phyloP scores from a whole-genome alignment of 768 basidiomycete genomes.

The Kwoniella dejecticola region DNA sequence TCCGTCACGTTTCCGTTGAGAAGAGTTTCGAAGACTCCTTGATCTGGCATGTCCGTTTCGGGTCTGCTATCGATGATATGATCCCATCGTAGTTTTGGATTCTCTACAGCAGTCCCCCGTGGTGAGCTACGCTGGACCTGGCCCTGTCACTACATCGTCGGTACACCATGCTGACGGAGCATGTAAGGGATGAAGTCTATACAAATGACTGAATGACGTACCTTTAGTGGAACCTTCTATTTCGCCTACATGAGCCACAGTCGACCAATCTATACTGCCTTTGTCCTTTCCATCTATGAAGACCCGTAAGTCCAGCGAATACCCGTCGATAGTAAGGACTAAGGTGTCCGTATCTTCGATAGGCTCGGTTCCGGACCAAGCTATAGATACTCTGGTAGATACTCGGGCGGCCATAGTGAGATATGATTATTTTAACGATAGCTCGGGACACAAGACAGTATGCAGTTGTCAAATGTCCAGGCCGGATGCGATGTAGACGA shows the following conservation, averaged over 20 bases:
- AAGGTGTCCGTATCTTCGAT: slow-evolving; percentile 42
- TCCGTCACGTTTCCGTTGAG: slow-evolving; percentile 36
- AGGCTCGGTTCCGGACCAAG: slow-evolving; percentile 25
- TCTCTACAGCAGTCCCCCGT: slow-evolving; percentile 14
- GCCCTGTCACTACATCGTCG: not conserved
- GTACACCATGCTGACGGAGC: not conserved
- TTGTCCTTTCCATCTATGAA: slow-evolving; percentile 17
- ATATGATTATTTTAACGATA: slow-evolving; percentile 38
- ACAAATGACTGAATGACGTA: slow-evolving; percentile 1
- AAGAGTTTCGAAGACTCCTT: slow-evolving; percentile 31
- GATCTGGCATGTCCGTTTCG: slow-evolving; percentile 28
- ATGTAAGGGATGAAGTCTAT: no score
- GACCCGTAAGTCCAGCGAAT: slow-evolving; percentile 34
- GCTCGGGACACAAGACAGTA: no score
- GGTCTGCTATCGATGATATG: slow-evolving; percentile 35
- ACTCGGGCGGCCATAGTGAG: slow-evolving; percentile 25
- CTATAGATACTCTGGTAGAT: slow-evolving; percentile 37
- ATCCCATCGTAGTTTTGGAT: slow-evolving; percentile 33
- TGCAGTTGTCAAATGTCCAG: no score
- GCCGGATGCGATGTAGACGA: no score
- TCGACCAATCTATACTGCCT: slow-evolving; percentile 36
- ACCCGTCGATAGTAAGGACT: slow-evolving; percentile 35
- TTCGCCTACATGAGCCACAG: slow-evolving; percentile 26
- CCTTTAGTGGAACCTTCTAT: slow-evolving; percentile 27
- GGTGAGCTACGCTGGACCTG: not conserved